Evolutionary conservation across 2,329 filamentous ascomycete genomes (phyloP).

Genomic region (Aspergillus sergii): DNA sequence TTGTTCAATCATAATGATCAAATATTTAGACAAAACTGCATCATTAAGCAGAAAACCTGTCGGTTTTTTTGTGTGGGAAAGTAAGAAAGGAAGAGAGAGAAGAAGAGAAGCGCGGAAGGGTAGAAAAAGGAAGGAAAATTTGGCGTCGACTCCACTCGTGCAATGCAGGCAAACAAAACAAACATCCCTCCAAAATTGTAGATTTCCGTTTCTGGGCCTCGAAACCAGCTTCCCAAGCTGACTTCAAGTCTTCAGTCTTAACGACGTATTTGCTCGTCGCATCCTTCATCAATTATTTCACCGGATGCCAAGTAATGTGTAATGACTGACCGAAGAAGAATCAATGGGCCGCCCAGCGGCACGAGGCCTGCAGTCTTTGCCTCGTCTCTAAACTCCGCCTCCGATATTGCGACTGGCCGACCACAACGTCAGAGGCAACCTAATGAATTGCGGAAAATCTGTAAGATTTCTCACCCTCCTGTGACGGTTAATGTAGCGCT

Average conservation of each 20-base stretch:
- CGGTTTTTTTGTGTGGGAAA: constrained; percentile 15
- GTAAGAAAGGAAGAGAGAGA: constrained; percentile 25
- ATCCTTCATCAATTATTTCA: constrained; percentile 10
- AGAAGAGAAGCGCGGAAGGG: constrained; percentile 20
- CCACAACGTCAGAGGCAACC: constrained; percentile 63
- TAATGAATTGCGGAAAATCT: constrained; percentile 81
- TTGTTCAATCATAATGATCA: neutral
- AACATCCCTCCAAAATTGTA: constrained; percentile 36
- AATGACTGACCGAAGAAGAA: constrained; percentile 83
- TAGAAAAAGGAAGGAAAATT: constrained; percentile 21
- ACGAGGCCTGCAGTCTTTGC: constrained; percentile 75
- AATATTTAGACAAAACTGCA: constrained; percentile 8
- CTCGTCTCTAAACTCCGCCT: constrained; percentile 44
- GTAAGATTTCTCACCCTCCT: constrained; percentile 53
- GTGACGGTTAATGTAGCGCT: neutral
- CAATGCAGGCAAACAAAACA: constrained; percentile 40
- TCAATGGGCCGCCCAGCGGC: constrained; percentile 81
- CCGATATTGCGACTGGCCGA: constrained; percentile 51
- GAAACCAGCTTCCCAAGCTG: constrained; percentile 11
- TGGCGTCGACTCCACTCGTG: constrained; percentile 17
- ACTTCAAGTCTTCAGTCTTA: constrained; percentile 11
- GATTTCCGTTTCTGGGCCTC: constrained; percentile 37
- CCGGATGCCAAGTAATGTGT: constrained; percentile 24
- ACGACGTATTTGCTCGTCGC: constrained; percentile 7
- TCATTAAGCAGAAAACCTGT: constrained; percentile 24